Percentiles rank a stretch among this genome's conserved stretches.
Conservation (phyloP, 192 early-diverging fungal genomes). For the Backusella tarrabulga region DNA sequence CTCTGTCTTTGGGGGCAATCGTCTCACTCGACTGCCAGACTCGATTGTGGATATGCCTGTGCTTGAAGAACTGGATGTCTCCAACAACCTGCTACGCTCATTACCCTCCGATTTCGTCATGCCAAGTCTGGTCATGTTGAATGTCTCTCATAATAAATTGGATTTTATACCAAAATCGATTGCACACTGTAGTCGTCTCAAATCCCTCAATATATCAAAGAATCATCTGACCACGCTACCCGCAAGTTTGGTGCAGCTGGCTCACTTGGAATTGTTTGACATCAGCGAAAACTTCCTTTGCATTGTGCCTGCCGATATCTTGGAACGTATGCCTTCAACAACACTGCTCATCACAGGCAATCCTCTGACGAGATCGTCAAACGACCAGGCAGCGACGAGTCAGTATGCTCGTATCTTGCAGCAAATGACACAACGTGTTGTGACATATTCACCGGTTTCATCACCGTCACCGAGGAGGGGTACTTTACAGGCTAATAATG, state of each 20-base stretch:
- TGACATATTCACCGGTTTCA: slow-evolving; percentile 8
- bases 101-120: slow-evolving; percentile 34
- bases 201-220: slow-evolving; percentile 28
- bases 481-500: background rate
- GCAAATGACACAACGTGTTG: slow-evolving; percentile 30
- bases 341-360: slow-evolving; percentile 53
- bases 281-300: slow-evolving; percentile 37
- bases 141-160: slow-evolving; percentile 48
- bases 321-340: slow-evolving; percentile 37
- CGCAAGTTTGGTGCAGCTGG: slow-evolving; percentile 23
- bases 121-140: slow-evolving; percentile 28
- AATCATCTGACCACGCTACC: slow-evolving; percentile 39
- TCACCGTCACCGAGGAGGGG: background rate
- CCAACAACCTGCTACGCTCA: slow-evolving; percentile 44
- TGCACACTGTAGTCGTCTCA: slow-evolving; percentile 26
- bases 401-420: slow-evolving; percentile 19
- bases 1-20: slow-evolving; percentile 54
- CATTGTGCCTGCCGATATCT: slow-evolving; percentile 34
- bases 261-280: slow-evolving; percentile 32
- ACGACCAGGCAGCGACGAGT: background rate
- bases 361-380: slow-evolving; percentile 42
- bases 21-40: slow-evolving; percentile 37
- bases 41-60: slow-evolving; percentile 40
- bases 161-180: slow-evolving; percentile 51
- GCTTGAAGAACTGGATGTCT: slow-evolving; percentile 51